Base-by-base conservation (phyloP, 176 grass and related monocot genomes). In the Poa pratensis region DNA sequence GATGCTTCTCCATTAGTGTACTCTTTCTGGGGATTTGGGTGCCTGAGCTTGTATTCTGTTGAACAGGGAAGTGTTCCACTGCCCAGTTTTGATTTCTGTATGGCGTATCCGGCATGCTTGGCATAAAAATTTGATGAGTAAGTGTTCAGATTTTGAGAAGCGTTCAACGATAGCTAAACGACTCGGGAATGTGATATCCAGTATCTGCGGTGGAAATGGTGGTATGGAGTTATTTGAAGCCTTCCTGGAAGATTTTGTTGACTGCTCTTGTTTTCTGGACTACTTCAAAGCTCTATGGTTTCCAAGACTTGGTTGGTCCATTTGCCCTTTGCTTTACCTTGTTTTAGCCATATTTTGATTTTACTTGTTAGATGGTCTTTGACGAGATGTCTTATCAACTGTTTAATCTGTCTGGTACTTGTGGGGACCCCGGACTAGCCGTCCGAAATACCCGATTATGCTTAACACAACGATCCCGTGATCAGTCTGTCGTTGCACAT, bases 201-300 rank as follows among this genome's bases (percentile, higher is more conserved):
- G 24, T 53, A 90, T 94, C 61, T 89, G 88, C 72, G 82, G 65
- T 79, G 92, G 82, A 86, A 83, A 50, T 51, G 49, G 95, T 60
- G 89, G 82, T 82, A 66, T 93, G 80, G 86, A 89, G 10, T 92
- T 93, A 80, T 93, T 97, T 79, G 79, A 91, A 74, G 69, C 84
- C 37, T 97, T 97, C 77, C 50, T 91, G 23, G 82, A 91, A 76
- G 81, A 88, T 87, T 94, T 94, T 94, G 75, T 81, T 69, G 84
- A 90, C 59, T 97, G 90, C 45, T 18, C 79, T 88, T 75, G 83
- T 72, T 97, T 97, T 82, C 48, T 92, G 24, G 95, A 94, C 51
- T 97, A 97, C 88, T 91, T 94, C 80, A 91, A 80, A 83, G 92
- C 95, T 79, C 78, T 85, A 76, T 97, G 95, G 92, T 57, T 89